Evolutionary conservation across 2,329 filamentous ascomycete genomes (phyloP).

Genomic region (Fusarium acutatum): DNA sequence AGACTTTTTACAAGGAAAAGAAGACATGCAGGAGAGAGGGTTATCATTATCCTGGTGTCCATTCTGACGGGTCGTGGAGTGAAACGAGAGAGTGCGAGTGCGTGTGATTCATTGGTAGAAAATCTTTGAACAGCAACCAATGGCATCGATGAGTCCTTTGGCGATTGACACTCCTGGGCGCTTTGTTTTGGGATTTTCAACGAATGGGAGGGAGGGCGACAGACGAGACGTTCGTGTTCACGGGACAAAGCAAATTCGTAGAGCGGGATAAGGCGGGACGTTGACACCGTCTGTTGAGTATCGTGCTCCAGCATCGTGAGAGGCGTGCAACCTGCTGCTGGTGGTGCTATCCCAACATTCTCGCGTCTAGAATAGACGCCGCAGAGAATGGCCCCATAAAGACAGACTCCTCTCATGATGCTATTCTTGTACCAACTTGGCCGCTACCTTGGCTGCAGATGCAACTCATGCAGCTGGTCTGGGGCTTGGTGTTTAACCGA

Average conservation of each 20-base stretch:
- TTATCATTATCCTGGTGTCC: slow-evolving; percentile 22
- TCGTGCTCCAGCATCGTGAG: neutral
- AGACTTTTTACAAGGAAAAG: slow-evolving; percentile 22
- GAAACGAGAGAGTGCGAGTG: slow-evolving; percentile 30
- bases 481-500: slow-evolving; percentile 21
- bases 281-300: neutral
- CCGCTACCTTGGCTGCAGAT: slow-evolving; percentile 15
- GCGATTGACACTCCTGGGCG: slow-evolving; percentile 31
- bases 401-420: slow-evolving; percentile 17
- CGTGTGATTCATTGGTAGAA: slow-evolving; percentile 38
- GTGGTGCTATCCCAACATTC: neutral
- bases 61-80: slow-evolving; percentile 31
- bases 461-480: slow-evolving; percentile 32
- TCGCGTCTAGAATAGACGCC: slow-evolving; percentile 34
- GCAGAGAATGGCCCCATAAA: neutral
- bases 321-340: neutral
- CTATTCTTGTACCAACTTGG: slow-evolving; percentile 32
- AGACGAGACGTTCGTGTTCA: neutral
- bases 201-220: slow-evolving; percentile 32
- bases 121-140: slow-evolving; percentile 29
- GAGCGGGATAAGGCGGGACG: slow-evolving; percentile 9
- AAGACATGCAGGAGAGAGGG: slow-evolving; percentile 34
- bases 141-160: slow-evolving; percentile 17
- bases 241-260: slow-evolving; percentile 25
- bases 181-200: slow-evolving; percentile 29